These are phyloP conservation scores for Colletotrichum sidae DNA, from an alignment of 2,329 filamentous ascomycete species.

Conservation along the genomic window DNA sequence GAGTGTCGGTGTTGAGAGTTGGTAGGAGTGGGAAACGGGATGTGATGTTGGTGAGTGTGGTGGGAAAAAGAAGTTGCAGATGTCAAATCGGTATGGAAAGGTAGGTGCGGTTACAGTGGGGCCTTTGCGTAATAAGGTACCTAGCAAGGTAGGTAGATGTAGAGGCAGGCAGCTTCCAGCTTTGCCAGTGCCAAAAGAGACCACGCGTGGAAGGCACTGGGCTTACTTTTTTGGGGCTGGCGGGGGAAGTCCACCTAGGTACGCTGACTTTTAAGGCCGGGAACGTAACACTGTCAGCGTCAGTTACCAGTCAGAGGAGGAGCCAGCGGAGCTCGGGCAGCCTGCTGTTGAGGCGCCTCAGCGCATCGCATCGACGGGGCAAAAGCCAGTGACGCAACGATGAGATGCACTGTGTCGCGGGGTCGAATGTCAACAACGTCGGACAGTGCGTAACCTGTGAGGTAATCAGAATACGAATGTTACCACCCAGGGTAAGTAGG, in stretches of 20 bases:
- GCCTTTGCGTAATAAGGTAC: constrained; percentile 34
- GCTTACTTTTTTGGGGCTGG: constrained; percentile 4
- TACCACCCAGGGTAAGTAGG: too few species aligned
- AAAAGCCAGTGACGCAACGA: too few species aligned
- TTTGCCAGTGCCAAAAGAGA: constrained; percentile 5
- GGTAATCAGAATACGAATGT: too few species aligned
- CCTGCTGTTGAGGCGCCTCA: too few species aligned
- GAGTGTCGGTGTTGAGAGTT: constrained; percentile 23
- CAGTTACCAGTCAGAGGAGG: constrained; percentile 4
- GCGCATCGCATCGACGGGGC: too few species aligned
- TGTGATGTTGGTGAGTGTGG: constrained; percentile 34
- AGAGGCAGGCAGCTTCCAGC: constrained; percentile 13
- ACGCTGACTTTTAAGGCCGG: too few species aligned
- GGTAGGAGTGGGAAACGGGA: constrained; percentile 18
- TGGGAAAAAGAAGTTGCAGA: constrained; percentile 38
- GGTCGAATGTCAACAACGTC: too few species aligned
- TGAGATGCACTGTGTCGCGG: too few species aligned
- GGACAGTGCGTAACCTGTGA: too few species aligned
- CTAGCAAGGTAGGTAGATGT: constrained; percentile 33
- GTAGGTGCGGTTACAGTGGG: constrained; percentile 38
- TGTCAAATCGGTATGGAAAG: constrained; percentile 37
- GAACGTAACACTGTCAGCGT: neutral
- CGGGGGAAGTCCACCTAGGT: too few species aligned
- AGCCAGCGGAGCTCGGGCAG: too few species aligned
- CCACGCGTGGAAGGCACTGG: constrained; percentile 5